phyloP scores from a whole-genome alignment of 805 yeast genomes.

The Saccharomyces mikatae region DNA sequence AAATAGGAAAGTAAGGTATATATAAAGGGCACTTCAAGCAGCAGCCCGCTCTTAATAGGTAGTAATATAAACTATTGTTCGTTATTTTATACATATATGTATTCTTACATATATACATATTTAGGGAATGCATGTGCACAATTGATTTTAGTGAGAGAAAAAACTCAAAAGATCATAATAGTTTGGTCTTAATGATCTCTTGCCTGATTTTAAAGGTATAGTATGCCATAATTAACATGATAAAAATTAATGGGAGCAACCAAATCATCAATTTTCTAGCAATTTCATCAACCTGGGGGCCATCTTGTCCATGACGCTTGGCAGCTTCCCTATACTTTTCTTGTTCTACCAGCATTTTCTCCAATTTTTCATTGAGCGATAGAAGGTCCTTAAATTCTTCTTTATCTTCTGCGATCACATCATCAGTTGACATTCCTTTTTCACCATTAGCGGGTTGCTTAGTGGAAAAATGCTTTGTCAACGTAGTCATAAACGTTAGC shows the following conservation, averaged over 20 bases:
- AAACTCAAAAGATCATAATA: constrained; percentile 13
- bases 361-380: constrained; percentile 24
- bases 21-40: neutral
- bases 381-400: constrained; percentile 23
- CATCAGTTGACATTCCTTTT: neutral
- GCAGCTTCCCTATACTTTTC: constrained; percentile 24
- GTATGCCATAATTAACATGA: constrained; percentile 29
- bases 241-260: constrained; percentile 24
- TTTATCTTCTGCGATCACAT: constrained; percentile 2
- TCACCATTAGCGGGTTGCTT: neutral
- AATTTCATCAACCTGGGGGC: constrained; percentile 27
- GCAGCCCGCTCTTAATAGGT: neutral
- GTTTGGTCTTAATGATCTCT: constrained; percentile 30
- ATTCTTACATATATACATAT: neutral
- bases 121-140: neutral
- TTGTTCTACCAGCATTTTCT: constrained; percentile 25
- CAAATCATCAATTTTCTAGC: constrained; percentile 23
- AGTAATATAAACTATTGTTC: neutral
- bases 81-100: neutral
- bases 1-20: neutral
- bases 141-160: neutral
- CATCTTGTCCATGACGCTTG: constrained; percentile 7
- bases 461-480: constrained; percentile 6
- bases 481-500: constrained; percentile 15
- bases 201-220: constrained; percentile 30